Evolutionary conservation across 2,329 filamentous ascomycete genomes (phyloP).

Genomic region (Aspergillus fijiensis): DNA sequence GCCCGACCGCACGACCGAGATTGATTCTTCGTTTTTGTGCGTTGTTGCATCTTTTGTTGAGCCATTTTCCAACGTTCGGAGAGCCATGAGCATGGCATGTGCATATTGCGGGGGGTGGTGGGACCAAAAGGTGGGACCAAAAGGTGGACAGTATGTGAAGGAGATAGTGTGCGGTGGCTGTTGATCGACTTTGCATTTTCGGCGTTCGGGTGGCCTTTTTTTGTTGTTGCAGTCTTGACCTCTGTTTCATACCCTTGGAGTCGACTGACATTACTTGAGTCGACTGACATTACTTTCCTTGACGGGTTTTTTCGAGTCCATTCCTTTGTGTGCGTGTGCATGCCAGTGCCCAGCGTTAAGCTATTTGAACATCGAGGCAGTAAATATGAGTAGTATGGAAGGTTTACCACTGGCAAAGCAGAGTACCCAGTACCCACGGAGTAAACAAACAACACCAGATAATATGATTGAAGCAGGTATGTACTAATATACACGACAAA

Average conservation of each 20-base stretch:
- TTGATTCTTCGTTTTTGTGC: not conserved
- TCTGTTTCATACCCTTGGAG: slow-evolving; percentile 18
- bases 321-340: slow-evolving; percentile 22
- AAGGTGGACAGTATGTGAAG: slow-evolving; percentile 12
- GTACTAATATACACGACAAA: no score
- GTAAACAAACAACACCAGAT: no score
- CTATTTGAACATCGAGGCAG: not conserved
- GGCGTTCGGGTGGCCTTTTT: slow-evolving; percentile 36
- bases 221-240: slow-evolving; percentile 16
- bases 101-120: slow-evolving; percentile 2
- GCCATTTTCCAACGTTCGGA: slow-evolving; percentile 2
- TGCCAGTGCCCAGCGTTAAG: not conserved
- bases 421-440: no score
- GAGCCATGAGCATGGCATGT: not conserved
- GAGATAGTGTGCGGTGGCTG: slow-evolving; percentile 10
- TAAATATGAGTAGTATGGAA: not conserved
- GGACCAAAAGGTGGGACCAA: slow-evolving; percentile 17
- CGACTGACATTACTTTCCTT: slow-evolving; percentile 22
- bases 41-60: slow-evolving; percentile 1
- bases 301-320: slow-evolving; percentile 29
- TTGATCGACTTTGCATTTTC: slow-evolving; percentile 37
- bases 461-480: no score
- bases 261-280: slow-evolving; percentile 22
- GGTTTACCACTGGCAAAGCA: not conserved
- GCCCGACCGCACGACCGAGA: not conserved